A percentile compares a stretch with the other conserved stretches of the same genome.
These are phyloP conservation scores for Gynostemma pentaphyllum DNA, from an alignment of 306 rosid genomes.

Conservation along the genomic window DNA sequence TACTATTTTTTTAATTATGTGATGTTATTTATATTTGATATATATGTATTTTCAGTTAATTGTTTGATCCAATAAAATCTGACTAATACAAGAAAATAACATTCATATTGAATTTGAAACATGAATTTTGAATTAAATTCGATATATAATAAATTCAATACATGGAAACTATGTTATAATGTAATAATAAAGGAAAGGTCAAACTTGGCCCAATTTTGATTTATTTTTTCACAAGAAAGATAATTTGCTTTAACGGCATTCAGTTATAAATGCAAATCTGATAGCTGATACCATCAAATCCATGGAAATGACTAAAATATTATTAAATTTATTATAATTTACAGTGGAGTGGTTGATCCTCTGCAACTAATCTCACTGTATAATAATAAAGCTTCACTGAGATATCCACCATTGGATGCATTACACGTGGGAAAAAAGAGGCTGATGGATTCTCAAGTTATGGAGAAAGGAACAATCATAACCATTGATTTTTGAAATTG, in stretches of 20 bases:
- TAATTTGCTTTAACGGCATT: conserved; percentile 50
- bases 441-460: background rate
- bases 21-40: no score
- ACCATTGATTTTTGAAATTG: background rate
- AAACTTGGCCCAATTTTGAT: background rate
- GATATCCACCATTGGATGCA: background rate
- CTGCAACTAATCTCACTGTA: background rate
- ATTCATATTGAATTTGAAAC: no score
- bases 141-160: no score
- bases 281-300: conserved; percentile 3
- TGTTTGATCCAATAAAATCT: no score
- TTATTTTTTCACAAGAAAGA: background rate
- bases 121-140: background rate
- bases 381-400: background rate
- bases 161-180: background rate
- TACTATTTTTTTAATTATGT: no score
- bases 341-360: background rate
- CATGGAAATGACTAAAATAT: conserved; percentile 2
- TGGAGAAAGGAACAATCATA: background rate
- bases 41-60: no score
- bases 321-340: background rate
- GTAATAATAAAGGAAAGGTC: background rate
- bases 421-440: background rate
- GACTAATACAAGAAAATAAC: no score
- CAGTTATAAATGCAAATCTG: conserved; percentile 18